These are phyloP conservation scores for Cyclostephanos invisitatus DNA, from an alignment of 108 stramenopile genomes.

Conservation along the genomic window DNA sequence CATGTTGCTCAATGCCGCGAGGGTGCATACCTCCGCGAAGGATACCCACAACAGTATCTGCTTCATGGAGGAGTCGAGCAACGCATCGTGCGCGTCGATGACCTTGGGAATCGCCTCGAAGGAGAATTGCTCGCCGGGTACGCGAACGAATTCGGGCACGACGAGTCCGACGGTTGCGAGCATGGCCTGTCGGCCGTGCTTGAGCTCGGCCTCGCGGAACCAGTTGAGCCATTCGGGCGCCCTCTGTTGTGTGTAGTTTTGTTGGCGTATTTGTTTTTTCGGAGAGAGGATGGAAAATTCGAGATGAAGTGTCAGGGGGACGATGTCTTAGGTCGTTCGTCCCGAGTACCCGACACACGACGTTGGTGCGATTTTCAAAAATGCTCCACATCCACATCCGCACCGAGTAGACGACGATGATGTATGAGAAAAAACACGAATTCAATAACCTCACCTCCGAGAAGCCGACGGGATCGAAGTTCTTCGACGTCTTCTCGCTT, in stretches of 20 bases:
- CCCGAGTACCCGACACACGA: too few species aligned
- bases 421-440: too few species aligned
- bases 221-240: conserved; percentile 77
- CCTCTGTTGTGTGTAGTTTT: too few species aligned
- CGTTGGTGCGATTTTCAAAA: too few species aligned
- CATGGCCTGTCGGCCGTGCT: conserved; percentile 88
- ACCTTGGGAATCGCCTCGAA: conserved; percentile 84
- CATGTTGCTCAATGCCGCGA: conserved; percentile 63
- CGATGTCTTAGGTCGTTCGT: too few species aligned
- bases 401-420: too few species aligned
- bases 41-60: conserved; percentile 81
- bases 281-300: too few species aligned
- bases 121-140: conserved; percentile 85
- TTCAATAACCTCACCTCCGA: conserved; percentile 55
- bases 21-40: conserved; percentile 64
- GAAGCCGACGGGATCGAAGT: conserved; percentile 75
- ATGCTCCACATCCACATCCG: too few species aligned
- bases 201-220: conserved; percentile 88
- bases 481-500: conserved; percentile 40
- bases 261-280: too few species aligned
- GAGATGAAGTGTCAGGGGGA: too few species aligned
- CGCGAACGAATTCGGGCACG: conserved; percentile 81
- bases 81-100: conserved; percentile 82
- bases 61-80: conserved; percentile 69
- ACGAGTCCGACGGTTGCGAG: conserved; percentile 85